Evolutionary conservation across 768 basidiomycete species (phyloP).

Genomic region (Kwoniella pini): DNA sequence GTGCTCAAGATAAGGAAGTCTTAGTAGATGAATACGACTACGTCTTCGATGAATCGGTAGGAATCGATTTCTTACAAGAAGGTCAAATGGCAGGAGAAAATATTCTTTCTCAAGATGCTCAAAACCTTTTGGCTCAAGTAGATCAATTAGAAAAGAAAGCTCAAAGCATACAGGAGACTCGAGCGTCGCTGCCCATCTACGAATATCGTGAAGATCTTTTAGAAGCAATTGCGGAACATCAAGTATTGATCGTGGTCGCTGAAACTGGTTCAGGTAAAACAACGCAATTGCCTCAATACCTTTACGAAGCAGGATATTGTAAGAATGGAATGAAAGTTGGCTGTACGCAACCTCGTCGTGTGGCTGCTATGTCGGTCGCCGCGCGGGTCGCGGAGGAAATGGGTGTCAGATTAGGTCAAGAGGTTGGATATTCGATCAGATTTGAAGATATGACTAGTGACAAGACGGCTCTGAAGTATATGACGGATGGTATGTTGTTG

Average conservation of each 20-base stretch:
- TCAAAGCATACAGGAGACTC: slow-evolving; percentile 77
- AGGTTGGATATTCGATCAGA: slow-evolving; percentile 99
- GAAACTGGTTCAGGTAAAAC: slow-evolving; percentile 99
- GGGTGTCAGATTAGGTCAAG: slow-evolving; percentile 93
- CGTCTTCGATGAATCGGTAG: slow-evolving; percentile 97
- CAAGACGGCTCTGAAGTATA: slow-evolving; percentile 98
- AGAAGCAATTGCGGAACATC: slow-evolving; percentile 82
- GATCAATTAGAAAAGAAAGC: slow-evolving; percentile 81
- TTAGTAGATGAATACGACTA: slow-evolving; percentile 88
- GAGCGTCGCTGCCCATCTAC: slow-evolving; percentile 91
- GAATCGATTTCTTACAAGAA: slow-evolving; percentile 93
- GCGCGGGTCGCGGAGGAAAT: slow-evolving; percentile 99
- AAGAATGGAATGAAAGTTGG: slow-evolving; percentile 76
- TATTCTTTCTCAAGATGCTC: slow-evolving; percentile 78
- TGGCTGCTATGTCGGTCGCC: slow-evolving; percentile 98
- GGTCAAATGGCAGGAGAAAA: slow-evolving; percentile 59
- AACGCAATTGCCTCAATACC: slow-evolving; percentile 95
- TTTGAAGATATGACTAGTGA: slow-evolving; percentile 99
- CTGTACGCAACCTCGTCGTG: slow-evolving; percentile 96
- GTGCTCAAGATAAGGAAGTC: slow-evolving; percentile 85
- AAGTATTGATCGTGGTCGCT: slow-evolving; percentile 94
- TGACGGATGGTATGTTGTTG: slow-evolving; percentile 99
- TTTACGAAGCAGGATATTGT: slow-evolving; percentile 96
- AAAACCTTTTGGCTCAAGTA: slow-evolving; percentile 79
- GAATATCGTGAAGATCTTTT: slow-evolving; percentile 83